These are phyloP conservation scores for Loxodes magnus DNA, from an alignment of 73 alveolate genomes.

Conservation along the genomic window DNA sequence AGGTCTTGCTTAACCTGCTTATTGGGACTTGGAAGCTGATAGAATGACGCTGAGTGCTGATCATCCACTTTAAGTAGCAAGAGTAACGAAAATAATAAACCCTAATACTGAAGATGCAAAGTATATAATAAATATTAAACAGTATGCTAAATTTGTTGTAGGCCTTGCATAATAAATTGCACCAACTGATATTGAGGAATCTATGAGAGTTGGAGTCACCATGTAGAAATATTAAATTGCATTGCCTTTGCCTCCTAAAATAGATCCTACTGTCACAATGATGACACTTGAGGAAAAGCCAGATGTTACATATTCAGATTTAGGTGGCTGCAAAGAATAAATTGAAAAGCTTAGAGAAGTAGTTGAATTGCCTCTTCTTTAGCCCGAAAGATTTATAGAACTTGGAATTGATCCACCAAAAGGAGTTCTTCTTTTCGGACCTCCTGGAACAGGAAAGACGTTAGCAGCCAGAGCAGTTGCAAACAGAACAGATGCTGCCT, in stretches of 20 bases:
- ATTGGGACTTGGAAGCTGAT: constrained; percentile 85
- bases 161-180: constrained; percentile 97
- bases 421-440: constrained; percentile 95
- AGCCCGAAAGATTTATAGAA: constrained; percentile 80
- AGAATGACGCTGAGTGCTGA: constrained; percentile 74
- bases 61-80: constrained; percentile 83
- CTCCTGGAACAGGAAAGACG: constrained; percentile 99
- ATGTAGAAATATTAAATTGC: constrained; percentile 56
- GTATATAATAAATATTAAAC: constrained; percentile 91
- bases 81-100: constrained; percentile 87
- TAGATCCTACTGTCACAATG: constrained; percentile 98
- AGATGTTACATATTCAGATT: constrained; percentile 97
- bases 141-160: constrained; percentile 96
- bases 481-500: constrained; percentile 91
- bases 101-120: constrained; percentile 83
- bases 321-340: constrained; percentile 97
- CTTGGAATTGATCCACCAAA: constrained; percentile 97
- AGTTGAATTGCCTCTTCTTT: constrained; percentile 91
- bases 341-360: constrained; percentile 65
- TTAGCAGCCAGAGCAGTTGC: constrained; percentile 99
- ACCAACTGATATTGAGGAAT: constrained; percentile 99
- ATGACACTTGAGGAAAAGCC: constrained; percentile 99
- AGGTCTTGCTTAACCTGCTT: constrained; percentile 89
- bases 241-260: constrained; percentile 97
- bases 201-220: constrained; percentile 94